These are phyloP conservation scores for Aureobasidium sp. DNA, from an alignment of 2,329 filamentous ascomycete genomes.

Conservation along the genomic window DNA sequence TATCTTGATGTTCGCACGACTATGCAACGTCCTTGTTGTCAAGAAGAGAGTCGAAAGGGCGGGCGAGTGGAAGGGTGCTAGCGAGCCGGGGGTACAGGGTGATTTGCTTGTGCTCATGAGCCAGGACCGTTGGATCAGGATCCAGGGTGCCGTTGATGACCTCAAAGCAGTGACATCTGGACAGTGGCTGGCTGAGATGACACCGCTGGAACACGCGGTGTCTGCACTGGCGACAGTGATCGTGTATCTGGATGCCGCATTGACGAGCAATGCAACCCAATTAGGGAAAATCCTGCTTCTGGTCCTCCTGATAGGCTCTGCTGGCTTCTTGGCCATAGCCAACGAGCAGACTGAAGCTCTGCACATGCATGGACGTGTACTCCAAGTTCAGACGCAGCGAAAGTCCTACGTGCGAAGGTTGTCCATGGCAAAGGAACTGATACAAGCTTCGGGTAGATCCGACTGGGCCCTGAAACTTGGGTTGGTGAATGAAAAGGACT, in stretches of 20 bases:
- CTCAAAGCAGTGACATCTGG: slow-evolving; percentile 54
- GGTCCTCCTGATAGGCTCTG: slow-evolving; percentile 46
- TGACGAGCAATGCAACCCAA: slow-evolving; percentile 51
- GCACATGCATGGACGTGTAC: slow-evolving; percentile 44
- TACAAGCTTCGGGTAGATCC: slow-evolving; percentile 29
- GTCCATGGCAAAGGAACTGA: slow-evolving; percentile 34
- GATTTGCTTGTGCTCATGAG: slow-evolving; percentile 50
- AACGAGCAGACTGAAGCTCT: slow-evolving; percentile 46
- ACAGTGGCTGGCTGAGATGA: slow-evolving; percentile 49
- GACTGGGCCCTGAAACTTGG: slow-evolving; percentile 36
- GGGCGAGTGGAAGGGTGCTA: slow-evolving; percentile 31
- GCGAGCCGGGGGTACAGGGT: slow-evolving; percentile 32
- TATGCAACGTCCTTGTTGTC: slow-evolving; percentile 52
- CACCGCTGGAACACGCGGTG: slow-evolving; percentile 44
- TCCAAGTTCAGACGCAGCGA: slow-evolving; percentile 24
- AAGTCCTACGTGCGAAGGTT: slow-evolving; percentile 30
- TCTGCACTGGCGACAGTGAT: slow-evolving; percentile 50
- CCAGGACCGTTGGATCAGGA: slow-evolving; percentile 44
- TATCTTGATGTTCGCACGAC: slow-evolving; percentile 47
- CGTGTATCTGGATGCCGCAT: slow-evolving; percentile 51
- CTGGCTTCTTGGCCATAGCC: slow-evolving; percentile 47
- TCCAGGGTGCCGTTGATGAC: slow-evolving; percentile 50
- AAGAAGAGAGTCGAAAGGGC: slow-evolving; percentile 39
- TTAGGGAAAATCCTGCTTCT: slow-evolving; percentile 48
- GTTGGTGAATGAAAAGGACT: slow-evolving; percentile 24